phyloP scores from a whole-genome alignment of 73 alveolate genomes.

The Halteria grandinella region DNA sequence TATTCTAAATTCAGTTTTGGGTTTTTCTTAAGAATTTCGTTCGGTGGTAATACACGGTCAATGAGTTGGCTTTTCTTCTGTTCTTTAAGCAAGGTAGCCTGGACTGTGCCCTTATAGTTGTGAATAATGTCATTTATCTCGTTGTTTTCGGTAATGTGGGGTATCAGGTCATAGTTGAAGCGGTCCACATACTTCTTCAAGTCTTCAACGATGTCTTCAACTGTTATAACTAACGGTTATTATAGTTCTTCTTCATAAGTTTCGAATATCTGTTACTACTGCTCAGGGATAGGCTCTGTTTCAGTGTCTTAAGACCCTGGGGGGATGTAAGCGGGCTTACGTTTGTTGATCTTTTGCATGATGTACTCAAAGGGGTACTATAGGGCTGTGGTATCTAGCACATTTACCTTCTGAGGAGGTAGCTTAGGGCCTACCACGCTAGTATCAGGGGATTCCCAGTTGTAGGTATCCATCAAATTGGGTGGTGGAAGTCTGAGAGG shows the following conservation, averaged over 20 bases:
- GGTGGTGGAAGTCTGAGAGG: too few species aligned
- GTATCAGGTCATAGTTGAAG: constrained; percentile 55
- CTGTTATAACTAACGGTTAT: constrained; percentile 36
- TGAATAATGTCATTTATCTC: constrained; percentile 59
- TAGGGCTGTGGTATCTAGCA: constrained; percentile 17
- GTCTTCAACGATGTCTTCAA: constrained; percentile 59
- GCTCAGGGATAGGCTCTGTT: too few species aligned
- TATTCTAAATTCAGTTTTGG: constrained; percentile 26
- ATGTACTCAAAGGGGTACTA: constrained; percentile 35
- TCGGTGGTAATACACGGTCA: too few species aligned
- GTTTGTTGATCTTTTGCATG: too few species aligned
- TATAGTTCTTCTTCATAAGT: constrained; percentile 37
- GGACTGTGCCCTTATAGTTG: constrained; percentile 39
- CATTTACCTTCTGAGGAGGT: constrained; percentile 47
- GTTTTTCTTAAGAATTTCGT: constrained; percentile 1
- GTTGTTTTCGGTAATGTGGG: constrained; percentile 54
- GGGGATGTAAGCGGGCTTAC: too few species aligned
- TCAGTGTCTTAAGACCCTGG: too few species aligned
- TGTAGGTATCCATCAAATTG: too few species aligned
- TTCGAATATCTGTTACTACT: too few species aligned
- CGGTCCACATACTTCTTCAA: constrained; percentile 40
- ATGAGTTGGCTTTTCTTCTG: too few species aligned
- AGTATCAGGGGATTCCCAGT: too few species aligned
- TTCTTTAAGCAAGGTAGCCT: too few species aligned
- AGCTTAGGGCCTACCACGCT: too few species aligned